Evolutionary conservation across 306 rosid species (phyloP).

Genomic region (Vigna mungo): DNA sequence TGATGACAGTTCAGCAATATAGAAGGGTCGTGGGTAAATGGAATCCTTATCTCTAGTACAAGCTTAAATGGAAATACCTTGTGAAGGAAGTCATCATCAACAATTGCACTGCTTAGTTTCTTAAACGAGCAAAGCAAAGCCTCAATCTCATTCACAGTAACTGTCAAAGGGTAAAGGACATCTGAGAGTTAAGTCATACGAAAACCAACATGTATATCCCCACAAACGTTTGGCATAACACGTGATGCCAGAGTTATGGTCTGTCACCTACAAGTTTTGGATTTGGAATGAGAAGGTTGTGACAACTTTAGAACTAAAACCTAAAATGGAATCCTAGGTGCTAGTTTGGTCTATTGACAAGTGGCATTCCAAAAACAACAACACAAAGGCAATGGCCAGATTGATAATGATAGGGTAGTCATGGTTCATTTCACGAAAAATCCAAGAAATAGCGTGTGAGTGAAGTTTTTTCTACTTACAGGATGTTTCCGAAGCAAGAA

Average conservation of each 20-base stretch:
- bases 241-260: neutral
- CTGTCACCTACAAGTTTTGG: neutral
- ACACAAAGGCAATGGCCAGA: neutral
- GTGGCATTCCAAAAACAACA: neutral
- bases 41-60: neutral
- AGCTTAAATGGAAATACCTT: constrained; percentile 59
- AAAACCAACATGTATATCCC: neutral
- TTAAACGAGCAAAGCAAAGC: constrained; percentile 67
- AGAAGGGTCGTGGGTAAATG: neutral
- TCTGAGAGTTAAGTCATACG: constrained; percentile 7
- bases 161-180: constrained; percentile 50
- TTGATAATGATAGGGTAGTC: neutral
- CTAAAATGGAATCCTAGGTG: neutral
- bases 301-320: neutral
- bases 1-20: constrained; percentile 17
- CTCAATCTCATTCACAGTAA: constrained; percentile 82
- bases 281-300: neutral
- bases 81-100: constrained; percentile 68
- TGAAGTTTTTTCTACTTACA: constrained; percentile 56
- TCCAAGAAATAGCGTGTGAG: neutral
- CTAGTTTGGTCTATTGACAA: neutral
- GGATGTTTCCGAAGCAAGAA: constrained; percentile 76
- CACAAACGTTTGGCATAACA: constrained; percentile 17
- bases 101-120: constrained; percentile 65
- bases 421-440: constrained; percentile 5